Evolutionary conservation across 345 rosid species (phyloP).

Genomic region (Tarenaya hassleriana): DNA sequence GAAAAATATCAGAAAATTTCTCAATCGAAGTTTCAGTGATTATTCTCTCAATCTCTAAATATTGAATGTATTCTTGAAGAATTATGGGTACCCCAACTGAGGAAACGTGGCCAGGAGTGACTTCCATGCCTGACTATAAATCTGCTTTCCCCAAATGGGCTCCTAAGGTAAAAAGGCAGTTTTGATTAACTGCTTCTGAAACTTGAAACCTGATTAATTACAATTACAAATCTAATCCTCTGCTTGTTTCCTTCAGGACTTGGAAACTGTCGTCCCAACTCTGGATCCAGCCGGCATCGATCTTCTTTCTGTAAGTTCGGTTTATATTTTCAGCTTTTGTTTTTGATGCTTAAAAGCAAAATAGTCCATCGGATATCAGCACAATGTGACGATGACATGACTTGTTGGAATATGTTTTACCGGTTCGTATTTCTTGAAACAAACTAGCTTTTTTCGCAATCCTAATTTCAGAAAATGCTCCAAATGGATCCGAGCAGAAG

Average conservation of each 20-base stretch:
- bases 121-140: conserved; percentile 86
- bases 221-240: not conserved
- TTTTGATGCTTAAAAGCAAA: too few relatives aligned
- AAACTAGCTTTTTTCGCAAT: not conserved
- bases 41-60: conserved; percentile 3
- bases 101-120: conserved; percentile 90
- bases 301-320: conserved; percentile 80
- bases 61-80: conserved; percentile 28
- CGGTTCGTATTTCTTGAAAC: too few relatives aligned
- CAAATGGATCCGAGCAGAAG: conserved; percentile 82
- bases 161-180: conserved; percentile 43
- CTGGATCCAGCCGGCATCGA: conserved; percentile 78
- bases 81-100: conserved; percentile 92
- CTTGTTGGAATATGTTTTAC: too few relatives aligned
- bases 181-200: conserved; percentile 5
- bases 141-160: conserved; percentile 96
- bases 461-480: conserved; percentile 71
- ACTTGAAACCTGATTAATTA: conserved; percentile 2
- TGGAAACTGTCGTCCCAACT: conserved; percentile 61
- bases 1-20: too few relatives aligned
- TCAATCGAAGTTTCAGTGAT: too few relatives aligned
- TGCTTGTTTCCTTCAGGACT: conserved; percentile 42
- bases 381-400: conserved; percentile 14
- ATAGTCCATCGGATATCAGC: too few relatives aligned
- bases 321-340: too few relatives aligned